Evolutionary conservation across 1,139 yeast species (phyloP).

Genomic region (Petasospora fabianii): DNA sequence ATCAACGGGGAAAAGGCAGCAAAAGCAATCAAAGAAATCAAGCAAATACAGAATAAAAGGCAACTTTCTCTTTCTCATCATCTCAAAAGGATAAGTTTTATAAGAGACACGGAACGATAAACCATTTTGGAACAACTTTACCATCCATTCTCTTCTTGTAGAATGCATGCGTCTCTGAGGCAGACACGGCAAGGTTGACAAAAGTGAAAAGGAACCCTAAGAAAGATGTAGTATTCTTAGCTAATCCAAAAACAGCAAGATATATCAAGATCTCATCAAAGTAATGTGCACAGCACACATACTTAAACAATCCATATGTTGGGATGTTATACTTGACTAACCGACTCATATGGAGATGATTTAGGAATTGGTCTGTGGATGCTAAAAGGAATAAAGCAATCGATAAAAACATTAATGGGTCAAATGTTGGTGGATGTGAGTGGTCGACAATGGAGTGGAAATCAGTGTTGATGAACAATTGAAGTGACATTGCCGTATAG

Average conservation of each 20-base stretch:
- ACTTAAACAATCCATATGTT: conserved; percentile 43
- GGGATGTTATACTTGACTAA: conserved; percentile 71
- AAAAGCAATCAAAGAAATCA: no score
- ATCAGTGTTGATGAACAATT: conserved; percentile 29
- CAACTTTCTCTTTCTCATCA: no score
- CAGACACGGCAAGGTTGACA: conserved; percentile 58
- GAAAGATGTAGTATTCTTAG: conserved; percentile 22
- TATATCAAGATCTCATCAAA: conserved; percentile 72
- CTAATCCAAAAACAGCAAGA: conserved; percentile 33
- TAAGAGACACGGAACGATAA: conserved; percentile 36
- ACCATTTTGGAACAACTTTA: conserved; percentile 29
- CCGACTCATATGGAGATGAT: conserved; percentile 58
- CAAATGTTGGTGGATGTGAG: conserved; percentile 18
- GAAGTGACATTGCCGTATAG: conserved; percentile 44
- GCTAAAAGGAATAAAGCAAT: conserved; percentile 29
- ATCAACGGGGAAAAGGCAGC: no score
- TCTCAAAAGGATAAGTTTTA: no score
- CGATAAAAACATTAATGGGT: conserved; percentile 8
- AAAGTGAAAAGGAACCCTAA: conserved; percentile 52
- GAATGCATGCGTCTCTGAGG: conserved; percentile 53
- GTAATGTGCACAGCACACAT: conserved; percentile 74
- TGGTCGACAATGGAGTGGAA: conserved; percentile 21
- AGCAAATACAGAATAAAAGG: no score
- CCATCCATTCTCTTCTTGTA: conserved; percentile 37
- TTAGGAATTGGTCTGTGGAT: conserved; percentile 52